These are phyloP conservation scores for Chiua virens DNA, from an alignment of 768 basidiomycete species.

Conservation along the genomic window DNA sequence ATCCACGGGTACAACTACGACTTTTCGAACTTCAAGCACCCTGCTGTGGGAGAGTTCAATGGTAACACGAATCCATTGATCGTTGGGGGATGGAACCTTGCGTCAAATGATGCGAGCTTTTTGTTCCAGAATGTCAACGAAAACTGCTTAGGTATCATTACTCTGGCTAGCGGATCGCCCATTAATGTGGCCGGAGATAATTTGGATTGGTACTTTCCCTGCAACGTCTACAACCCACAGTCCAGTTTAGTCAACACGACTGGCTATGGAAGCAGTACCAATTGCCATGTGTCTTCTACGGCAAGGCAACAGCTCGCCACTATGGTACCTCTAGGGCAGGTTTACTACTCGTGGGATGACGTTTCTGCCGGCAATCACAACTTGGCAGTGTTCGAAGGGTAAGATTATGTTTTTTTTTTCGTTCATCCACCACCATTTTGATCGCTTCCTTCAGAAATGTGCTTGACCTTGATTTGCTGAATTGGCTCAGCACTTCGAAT, in stretches of 20 bases:
- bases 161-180: constrained; percentile 62
- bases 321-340: constrained; percentile 69
- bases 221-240: constrained; percentile 84
- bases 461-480: constrained; percentile 83
- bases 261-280: constrained; percentile 59
- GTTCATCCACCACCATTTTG: constrained; percentile 1
- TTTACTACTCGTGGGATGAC: constrained; percentile 94
- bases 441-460: constrained; percentile 55
- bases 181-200: constrained; percentile 62
- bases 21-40: constrained; percentile 84
- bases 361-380: constrained; percentile 68
- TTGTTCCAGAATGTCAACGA: constrained; percentile 92
- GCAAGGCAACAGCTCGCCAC: constrained; percentile 53
- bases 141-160: constrained; percentile 77
- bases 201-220: constrained; percentile 97
- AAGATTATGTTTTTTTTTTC: constrained; percentile 35
- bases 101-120: constrained; percentile 90
- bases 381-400: constrained; percentile 94
- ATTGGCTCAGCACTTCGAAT: constrained; percentile 79
- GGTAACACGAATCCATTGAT: constrained; percentile 84
- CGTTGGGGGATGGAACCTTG: constrained; percentile 70
- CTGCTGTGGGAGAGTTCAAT: constrained; percentile 66
- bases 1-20: constrained; percentile 96
- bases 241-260: constrained; percentile 65
- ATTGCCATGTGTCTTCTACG: constrained; percentile 67